A percentile compares a stretch with the other conserved stretches of the same genome.
phyloP scores from a whole-genome alignment of 2,329 filamentous ascomycete species.

The Phaeosphaeria sp. region DNA sequence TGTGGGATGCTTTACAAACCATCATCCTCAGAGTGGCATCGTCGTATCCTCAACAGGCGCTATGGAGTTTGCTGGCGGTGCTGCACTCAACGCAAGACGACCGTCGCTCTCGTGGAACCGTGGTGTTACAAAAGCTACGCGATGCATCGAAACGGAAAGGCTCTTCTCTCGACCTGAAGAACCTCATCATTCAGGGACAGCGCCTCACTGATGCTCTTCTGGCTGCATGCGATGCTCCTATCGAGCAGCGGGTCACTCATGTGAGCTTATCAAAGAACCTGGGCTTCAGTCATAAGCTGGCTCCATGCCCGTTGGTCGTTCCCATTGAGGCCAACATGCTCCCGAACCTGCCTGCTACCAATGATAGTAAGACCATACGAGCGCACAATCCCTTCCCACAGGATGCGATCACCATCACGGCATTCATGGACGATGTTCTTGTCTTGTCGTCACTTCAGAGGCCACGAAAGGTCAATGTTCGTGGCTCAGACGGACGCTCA shows the following conservation, averaged over 20 bases:
- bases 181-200: constrained; percentile 78
- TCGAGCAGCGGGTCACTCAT: constrained; percentile 72
- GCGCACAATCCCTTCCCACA: constrained; percentile 84
- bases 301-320: constrained; percentile 85
- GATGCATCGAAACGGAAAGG: constrained; percentile 61
- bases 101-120: constrained; percentile 62
- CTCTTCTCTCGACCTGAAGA: constrained; percentile 69
- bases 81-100: constrained; percentile 80
- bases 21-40: constrained; percentile 89
- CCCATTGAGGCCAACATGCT: constrained; percentile 86
- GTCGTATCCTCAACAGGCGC: constrained; percentile 85
- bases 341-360: constrained; percentile 75
- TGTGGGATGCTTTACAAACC: constrained; percentile 76
- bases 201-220: constrained; percentile 84
- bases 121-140: constrained; percentile 51
- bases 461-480: constrained; percentile 85
- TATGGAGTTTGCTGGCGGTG: constrained; percentile 90
- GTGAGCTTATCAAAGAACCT: constrained; percentile 81
- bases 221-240: constrained; percentile 77
- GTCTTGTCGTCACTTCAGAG: constrained; percentile 92
- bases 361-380: constrained; percentile 72
- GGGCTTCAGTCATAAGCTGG: constrained; percentile 81
- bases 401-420: constrained; percentile 81
- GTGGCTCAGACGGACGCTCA: constrained; percentile 84
- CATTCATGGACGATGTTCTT: constrained; percentile 85